These are phyloP conservation scores for Diaporthe citrichinensis DNA, from an alignment of 2,329 filamentous ascomycete genomes.

Conservation along the genomic window DNA sequence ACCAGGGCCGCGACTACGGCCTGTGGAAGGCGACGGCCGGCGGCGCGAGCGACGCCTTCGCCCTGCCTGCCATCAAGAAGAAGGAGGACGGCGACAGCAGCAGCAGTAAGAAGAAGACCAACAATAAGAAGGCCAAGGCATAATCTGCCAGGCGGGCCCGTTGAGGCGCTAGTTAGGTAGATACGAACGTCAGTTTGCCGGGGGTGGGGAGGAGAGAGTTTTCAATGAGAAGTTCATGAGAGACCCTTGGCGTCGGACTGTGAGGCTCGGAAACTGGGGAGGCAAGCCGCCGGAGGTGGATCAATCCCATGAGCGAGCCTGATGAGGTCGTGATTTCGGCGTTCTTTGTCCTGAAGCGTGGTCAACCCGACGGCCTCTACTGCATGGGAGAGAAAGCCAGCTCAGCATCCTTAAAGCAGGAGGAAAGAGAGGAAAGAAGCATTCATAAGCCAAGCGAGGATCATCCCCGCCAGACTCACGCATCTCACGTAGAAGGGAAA, in stretches of 20 bases:
- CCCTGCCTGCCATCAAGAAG: conserved; percentile 75
- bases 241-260: not conserved
- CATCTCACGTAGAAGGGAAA: not conserved
- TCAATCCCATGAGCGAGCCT: not conserved
- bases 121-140: conserved; percentile 5
- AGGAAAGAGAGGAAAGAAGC: not conserved
- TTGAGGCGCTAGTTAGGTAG: accelerated
- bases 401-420: not conserved
- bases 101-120: conserved; percentile 44
- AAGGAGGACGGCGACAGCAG: conserved; percentile 58
- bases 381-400: not conserved
- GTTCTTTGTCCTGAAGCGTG: not conserved
- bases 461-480: not conserved
- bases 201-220: not conserved
- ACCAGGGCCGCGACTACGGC: conserved; percentile 68
- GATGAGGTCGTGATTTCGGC: not conserved
- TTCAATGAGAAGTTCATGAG: not conserved
- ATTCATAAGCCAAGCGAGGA: not conserved
- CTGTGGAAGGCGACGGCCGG: conserved; percentile 76
- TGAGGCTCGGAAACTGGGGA: not conserved
- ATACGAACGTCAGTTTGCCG: not conserved
- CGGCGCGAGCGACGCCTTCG: conserved; percentile 75
- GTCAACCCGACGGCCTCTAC: not conserved
- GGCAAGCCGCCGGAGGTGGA: not conserved
- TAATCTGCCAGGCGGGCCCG: not conserved